Evolutionary conservation across 2,329 filamentous ascomycete genomes (phyloP).

Genomic region (Delphinella strobiligena): DNA sequence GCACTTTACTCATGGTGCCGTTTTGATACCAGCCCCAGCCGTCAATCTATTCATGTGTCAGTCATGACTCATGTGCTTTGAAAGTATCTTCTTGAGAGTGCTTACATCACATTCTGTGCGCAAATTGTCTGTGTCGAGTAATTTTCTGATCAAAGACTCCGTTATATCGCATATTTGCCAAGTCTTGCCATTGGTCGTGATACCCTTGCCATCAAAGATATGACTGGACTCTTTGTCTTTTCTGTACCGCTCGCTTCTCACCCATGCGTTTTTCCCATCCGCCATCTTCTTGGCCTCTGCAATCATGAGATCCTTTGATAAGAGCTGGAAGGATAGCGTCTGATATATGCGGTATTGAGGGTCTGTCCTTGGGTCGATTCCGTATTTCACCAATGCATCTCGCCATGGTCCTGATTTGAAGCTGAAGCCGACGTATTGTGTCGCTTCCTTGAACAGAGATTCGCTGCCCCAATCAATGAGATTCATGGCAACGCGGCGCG

Average conservation of each 20-base stretch:
- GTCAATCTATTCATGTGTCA: conserved; percentile 15
- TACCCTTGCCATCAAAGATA: conserved; percentile 67
- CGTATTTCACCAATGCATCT: conserved; percentile 74
- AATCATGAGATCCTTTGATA: conserved; percentile 15
- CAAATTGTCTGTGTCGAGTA: conserved; percentile 52
- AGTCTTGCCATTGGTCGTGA: conserved; percentile 71
- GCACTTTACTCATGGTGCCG: conserved; percentile 71
- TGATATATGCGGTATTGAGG: conserved; percentile 74
- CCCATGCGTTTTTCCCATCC: conserved; percentile 7
- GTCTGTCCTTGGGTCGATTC: conserved; percentile 70
- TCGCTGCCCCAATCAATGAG: conserved; percentile 44
- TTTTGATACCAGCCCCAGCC: conserved; percentile 74
- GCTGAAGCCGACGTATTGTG: conserved; percentile 80
- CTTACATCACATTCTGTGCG: conserved; percentile 39
- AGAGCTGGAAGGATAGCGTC: conserved; percentile 73
- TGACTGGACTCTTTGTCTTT: conserved; percentile 39
- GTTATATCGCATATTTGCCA: conserved; percentile 92
- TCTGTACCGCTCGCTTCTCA: conserved; percentile 8
- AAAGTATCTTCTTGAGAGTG: no score
- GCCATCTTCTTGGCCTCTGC: conserved; percentile 7
- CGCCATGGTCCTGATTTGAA: conserved; percentile 89
- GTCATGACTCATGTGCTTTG: conserved; percentile 7
- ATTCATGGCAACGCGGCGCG: conserved; percentile 70
- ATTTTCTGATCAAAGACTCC: conserved; percentile 57
- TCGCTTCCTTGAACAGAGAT: conserved; percentile 55